Evolutionary conservation across 768 basidiomycete genomes (phyloP).

Genomic region (Gloeostereum incarnatum): DNA sequence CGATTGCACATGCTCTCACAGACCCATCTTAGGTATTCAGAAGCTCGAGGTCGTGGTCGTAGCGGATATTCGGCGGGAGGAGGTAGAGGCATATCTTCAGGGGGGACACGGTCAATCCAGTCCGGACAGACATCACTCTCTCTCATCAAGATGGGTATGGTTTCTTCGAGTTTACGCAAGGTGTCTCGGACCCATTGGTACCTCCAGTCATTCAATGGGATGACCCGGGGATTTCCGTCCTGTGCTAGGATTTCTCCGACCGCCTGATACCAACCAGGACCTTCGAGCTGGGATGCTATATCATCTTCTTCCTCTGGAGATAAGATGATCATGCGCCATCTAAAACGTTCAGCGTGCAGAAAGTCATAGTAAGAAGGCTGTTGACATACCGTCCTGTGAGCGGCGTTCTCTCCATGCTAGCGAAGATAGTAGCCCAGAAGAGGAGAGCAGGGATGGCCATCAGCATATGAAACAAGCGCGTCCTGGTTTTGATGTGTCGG

Average conservation of each 20-base stretch:
- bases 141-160: slow-evolving; percentile 56
- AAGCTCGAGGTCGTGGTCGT: slow-evolving; percentile 72
- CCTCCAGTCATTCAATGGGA: slow-evolving; percentile 82
- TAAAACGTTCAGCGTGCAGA: slow-evolving; percentile 17
- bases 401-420: slow-evolving; percentile 70
- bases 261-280: slow-evolving; percentile 79
- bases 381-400: slow-evolving; percentile 70
- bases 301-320: slow-evolving; percentile 91
- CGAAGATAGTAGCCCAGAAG: slow-evolving; percentile 62
- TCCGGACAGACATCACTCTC: slow-evolving; percentile 45
- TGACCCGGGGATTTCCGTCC: slow-evolving; percentile 50
- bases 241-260: slow-evolving; percentile 70
- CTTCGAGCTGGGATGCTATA: slow-evolving; percentile 75
- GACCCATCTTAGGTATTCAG: slow-evolving; percentile 56
- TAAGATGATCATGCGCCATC: slow-evolving; percentile 82
- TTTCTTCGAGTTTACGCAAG: slow-evolving; percentile 66
- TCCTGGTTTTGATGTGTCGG: slow-evolving; percentile 39
- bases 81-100: slow-evolving; percentile 52
- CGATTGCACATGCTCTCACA: slow-evolving; percentile 41
- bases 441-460: slow-evolving; percentile 51
- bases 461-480: slow-evolving; percentile 41
- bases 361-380: neutral
- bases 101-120: slow-evolving; percentile 45
- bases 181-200: slow-evolving; percentile 80
- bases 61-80: slow-evolving; percentile 80